Conservation (phyloP, 768 basidiomycete species). For the Omphalotus guepiniiformis region DNA sequence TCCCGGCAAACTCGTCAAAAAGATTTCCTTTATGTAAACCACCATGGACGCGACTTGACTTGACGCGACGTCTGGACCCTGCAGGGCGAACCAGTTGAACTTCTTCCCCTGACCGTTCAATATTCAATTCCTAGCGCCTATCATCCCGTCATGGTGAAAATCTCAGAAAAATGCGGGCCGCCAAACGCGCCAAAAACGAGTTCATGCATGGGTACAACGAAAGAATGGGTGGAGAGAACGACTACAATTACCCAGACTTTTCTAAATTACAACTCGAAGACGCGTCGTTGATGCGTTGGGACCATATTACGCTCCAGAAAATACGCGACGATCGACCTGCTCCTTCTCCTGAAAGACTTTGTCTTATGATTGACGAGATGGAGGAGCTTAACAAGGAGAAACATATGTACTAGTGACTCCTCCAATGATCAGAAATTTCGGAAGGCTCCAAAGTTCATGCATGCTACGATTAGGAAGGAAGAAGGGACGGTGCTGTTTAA, state of each 20-base stretch:
- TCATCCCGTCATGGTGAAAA: conserved; percentile 5
- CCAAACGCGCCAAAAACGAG: not conserved
- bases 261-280: not conserved
- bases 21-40: no score
- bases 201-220: not conserved
- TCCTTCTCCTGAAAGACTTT: no score
- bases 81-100: no score
- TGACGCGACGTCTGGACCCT: no score
- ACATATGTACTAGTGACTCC: not conserved
- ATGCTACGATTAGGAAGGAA: not conserved
- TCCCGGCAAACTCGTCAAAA: no score
- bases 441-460: not conserved
- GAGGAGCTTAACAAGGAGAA: not conserved
- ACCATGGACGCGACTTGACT: no score
- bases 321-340: no score
- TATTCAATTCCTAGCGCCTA: no score
- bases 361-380: not conserved
- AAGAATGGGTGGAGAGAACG: not conserved
- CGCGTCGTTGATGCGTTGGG: not conserved
- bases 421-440: not conserved
- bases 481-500: not conserved
- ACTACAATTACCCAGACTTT: not conserved
- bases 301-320: not conserved
- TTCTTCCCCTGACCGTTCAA: no score
- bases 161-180: conserved; percentile 1